Evolutionary conservation across 2,329 filamentous ascomycete genomes (phyloP), one percentile per base, ranked within the genome.

Genomic region (Neofusicoccum cordaticola): DNA sequence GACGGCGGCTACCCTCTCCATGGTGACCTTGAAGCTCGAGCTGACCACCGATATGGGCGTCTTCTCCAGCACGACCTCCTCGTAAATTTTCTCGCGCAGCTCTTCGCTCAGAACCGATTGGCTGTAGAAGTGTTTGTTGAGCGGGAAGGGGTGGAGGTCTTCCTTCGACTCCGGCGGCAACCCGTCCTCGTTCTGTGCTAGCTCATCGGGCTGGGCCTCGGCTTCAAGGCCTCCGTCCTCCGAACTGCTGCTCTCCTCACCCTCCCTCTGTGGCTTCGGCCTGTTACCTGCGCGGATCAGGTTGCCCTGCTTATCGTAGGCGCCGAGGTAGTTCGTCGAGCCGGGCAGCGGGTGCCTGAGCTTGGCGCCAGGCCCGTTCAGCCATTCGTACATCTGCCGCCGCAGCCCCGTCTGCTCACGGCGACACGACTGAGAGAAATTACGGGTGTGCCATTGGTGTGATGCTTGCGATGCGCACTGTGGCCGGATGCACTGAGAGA

Each of bases 1-100:
- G 19, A 96, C 90, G 22, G 93, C 93, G 34, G 88, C 93, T 17
- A 97, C 90, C 71, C 93, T 85, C 72, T 91, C 86, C 78, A 96
- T 89, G 72, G 95, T 92, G 27, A 97, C 86, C 34, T 88, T 86
- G 70, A 91, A 85, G 72, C 92, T 85, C 1, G 90, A 89, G 73
- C 91, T 93, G 19, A 96, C 90, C 48, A 85, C 85, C 72, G 92
- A 89, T 67, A 97, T 82, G 64, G 89, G 86, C n/a, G 13, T 15
- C 15, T 44, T 50, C 2, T 39, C 34, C 75, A 22, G 11, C 9
- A 34, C 53, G 5, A 53, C 56, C 35, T 27, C 22, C 44, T 66
- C 42, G 81, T 91, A 95, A 63, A 97, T 90, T 68, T 88, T 82
- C 71, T 93, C 88, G 66, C 90, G 84, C 53, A 93, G 81, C 17